Base-by-base conservation (phyloP, 75 land plant species). In the Chamaecyparis obtusa region DNA sequence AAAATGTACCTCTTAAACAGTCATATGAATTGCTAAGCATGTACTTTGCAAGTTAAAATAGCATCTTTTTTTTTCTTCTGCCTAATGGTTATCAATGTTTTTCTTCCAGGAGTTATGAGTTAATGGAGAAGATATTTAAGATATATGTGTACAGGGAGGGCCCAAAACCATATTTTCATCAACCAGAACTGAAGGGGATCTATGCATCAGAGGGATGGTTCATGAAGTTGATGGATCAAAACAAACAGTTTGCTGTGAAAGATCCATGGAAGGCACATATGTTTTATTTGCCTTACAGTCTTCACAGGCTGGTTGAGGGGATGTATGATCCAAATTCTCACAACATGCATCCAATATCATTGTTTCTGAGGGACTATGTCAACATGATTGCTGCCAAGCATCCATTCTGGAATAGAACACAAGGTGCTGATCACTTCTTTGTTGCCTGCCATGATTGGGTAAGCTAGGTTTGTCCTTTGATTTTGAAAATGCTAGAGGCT, bases 371-470 rank as follows among this genome's bases (percentile, higher is more conserved):
- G 88, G 90, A 93, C 71, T 94, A 94, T 88, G 92, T 96, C 36
- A 92, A 92, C 69, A 85, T 48, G 79, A 85, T 96, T 87, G 89
- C 96, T 74, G 83, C 92, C 35, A 96, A 93, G 74, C 94, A 96
- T 86, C 98, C 95, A 19, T 96, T 90, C 82, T 95, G 96, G 95
- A 96, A 96, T 85, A 87, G 94, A 41, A 93, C 94, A 54, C 91
- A 77, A 44, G 98, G 98, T 32, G 64, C 90, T 72, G 97, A 96
- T 89, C 98, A 96, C 84, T 96, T 96, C 88, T 92, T 95, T 79
- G 94, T 94, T 85, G 94, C 98, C 80, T 96, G 98, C 86, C 98
- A 96, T 90, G 98, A 96, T 84, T 96, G 98, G 98, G 98, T 96
- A 93, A 69, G 92, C 11, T 64, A 51, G 79, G 7, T 55, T 83